A percentile compares a stretch with the other conserved stretches of the same genome.
Evolutionary conservation across 768 basidiomycete genomes (phyloP).

Genomic region (Pulveroboletus frians): DNA sequence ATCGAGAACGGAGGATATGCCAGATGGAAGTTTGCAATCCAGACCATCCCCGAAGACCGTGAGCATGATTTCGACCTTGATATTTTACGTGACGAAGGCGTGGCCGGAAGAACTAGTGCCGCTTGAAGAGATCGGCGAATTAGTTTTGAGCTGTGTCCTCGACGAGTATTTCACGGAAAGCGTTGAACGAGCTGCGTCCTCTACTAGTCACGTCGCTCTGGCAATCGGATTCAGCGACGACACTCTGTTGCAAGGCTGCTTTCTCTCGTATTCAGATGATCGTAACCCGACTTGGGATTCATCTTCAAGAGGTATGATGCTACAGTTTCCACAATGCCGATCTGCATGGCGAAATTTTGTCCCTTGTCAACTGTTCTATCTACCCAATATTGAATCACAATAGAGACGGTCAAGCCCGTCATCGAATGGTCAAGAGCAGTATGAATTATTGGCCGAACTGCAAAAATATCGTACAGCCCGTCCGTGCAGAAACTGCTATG

Average conservation of each 20-base stretch:
- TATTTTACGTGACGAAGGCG: constrained; percentile 80
- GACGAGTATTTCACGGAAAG: constrained; percentile 82
- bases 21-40: constrained; percentile 73
- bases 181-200: constrained; percentile 89
- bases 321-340: not conserved
- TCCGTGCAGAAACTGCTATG: constrained; percentile 53
- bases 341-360: constrained; percentile 28
- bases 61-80: constrained; percentile 87
- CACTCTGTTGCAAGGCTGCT: constrained; percentile 77
- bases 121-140: constrained; percentile 69
- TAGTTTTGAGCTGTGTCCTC: constrained; percentile 57
- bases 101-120: constrained; percentile 83
- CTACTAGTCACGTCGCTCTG: constrained; percentile 57
- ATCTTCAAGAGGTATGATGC: constrained; percentile 60
- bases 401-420: constrained; percentile 56
- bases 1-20: constrained; percentile 67
- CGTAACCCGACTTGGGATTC: constrained; percentile 75
- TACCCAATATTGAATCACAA: constrained; percentile 71
- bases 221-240: constrained; percentile 72
- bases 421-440: constrained; percentile 50
- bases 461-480: constrained; percentile 43
- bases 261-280: constrained; percentile 86
- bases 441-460: constrained; percentile 88
- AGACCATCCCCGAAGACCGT: constrained; percentile 55
- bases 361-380: constrained; percentile 79